Percentiles rank a stretch among this genome's conserved stretches.
Conservation (phyloP, 2,329 filamentous ascomycete species). For the Davidsoniella virescens region DNA sequence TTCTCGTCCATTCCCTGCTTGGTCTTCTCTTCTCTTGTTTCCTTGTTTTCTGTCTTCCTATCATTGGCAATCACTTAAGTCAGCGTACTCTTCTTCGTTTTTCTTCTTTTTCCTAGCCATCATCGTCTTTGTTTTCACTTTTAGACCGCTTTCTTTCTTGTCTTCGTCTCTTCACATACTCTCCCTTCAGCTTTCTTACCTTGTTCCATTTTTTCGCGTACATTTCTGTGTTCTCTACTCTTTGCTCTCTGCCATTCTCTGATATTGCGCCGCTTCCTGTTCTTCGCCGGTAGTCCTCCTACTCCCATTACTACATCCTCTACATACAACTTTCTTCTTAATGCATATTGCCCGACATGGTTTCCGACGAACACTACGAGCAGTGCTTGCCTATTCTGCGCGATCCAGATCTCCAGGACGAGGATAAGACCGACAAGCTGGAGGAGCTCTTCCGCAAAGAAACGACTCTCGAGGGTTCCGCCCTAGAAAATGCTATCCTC, state of each 20-base stretch:
- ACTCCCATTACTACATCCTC: neutral
- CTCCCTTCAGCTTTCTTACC: neutral
- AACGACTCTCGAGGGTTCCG: conserved; percentile 56
- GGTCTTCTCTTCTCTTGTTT: neutral
- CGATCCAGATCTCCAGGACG: conserved; percentile 68
- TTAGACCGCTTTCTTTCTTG: neutral
- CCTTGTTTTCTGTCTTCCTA: neutral
- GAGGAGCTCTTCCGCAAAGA: conserved; percentile 72
- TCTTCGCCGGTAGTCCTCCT: neutral
- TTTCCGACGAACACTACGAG: conserved; percentile 84
- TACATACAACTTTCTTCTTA: neutral
- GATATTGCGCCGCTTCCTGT: neutral
- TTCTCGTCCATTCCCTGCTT: neutral
- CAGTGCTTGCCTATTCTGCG: conserved; percentile 78
- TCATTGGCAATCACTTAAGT: no score
- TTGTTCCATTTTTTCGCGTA: neutral
- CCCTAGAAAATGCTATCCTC: conserved; percentile 77
- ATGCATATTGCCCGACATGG: conserved; percentile 40
- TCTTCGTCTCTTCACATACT: neutral
- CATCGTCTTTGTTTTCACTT: neutral
- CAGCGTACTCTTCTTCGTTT: neutral
- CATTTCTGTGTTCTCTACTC: neutral
- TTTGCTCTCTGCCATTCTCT: neutral
- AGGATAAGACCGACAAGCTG: conserved; percentile 85
- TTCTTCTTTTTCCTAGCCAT: neutral